Evolutionary conservation across 179 eudicot species (phyloP).

Genomic region (Camellia oleifera): DNA sequence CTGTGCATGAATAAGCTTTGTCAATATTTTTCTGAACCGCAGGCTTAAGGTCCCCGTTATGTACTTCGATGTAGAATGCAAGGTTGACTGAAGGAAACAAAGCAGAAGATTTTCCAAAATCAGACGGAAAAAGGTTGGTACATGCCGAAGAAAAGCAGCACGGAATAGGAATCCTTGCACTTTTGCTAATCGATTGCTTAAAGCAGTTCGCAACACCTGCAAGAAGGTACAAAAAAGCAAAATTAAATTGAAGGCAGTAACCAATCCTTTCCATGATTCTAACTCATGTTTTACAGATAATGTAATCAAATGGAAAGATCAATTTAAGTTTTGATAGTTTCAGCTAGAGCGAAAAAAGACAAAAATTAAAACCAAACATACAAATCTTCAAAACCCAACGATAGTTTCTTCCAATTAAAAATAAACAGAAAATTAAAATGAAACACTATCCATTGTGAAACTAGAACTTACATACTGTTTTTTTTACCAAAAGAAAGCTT

Average conservation of each 20-base stretch:
- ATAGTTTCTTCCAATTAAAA: background rate
- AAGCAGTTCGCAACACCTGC: conserved; percentile 89
- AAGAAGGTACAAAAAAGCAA: conserved; percentile 19
- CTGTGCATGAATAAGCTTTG: conserved; percentile 83
- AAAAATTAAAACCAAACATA: background rate
- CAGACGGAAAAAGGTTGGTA: conserved; percentile 80
- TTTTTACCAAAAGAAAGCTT: too few relatives aligned
- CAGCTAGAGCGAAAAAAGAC: background rate
- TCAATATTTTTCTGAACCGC: conserved; percentile 85
- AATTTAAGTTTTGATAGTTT: background rate
- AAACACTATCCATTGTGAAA: background rate
- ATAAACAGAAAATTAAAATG: background rate
- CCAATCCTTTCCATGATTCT: background rate
- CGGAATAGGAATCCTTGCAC: conserved; percentile 98
- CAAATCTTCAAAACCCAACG: background rate
- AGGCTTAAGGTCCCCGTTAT: conserved; percentile 90
- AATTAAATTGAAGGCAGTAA: background rate
- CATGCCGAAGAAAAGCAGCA: conserved; percentile 95
- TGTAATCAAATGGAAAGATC: background rate
- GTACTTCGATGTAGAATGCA: conserved; percentile 91
- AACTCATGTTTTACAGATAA: background rate
- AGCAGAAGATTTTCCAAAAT: conserved; percentile 81
- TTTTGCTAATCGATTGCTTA: conserved; percentile 96
- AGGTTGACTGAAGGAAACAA: conserved; percentile 84
- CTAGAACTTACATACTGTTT: background rate